Base-by-base conservation (phyloP, 1,284 basidiomycete species). In the Stygiomarasmius scandens region DNA sequence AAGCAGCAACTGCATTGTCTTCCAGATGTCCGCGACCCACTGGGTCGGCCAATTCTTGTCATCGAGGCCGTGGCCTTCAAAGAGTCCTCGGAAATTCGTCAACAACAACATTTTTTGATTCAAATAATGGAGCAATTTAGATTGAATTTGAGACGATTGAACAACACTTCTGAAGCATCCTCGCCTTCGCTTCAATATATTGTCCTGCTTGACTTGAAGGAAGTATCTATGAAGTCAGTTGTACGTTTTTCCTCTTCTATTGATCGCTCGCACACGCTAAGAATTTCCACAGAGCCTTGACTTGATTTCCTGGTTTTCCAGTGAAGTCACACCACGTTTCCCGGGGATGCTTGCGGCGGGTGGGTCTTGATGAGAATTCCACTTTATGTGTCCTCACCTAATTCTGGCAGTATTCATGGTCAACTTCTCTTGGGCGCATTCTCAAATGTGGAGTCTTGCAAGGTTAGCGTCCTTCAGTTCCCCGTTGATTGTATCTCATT, bases 381-480 rank as follows among this genome's bases (percentile, higher is more conserved):
- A 48, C 29, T 23, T 22, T 23, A 27, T 38, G 36, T 27, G 19
- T 20, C 16, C 38, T 44, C n/a, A n/a, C 32, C 10, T 29, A 32
- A 41, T 27, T 24, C 5, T 27, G 16, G 55, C 69, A 84, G 89
- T 89, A 25, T 90, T 91, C 66, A 74, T 94, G 51, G 75, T 93
- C 36, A 93, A 95, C 71, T 92, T 89, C 67, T 87, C 89, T 9
- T 95, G 92, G 92, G 74, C 87, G 16, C 89, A 94, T 70, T 81
- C 85, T 1, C 86, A 90, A 16, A 75, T 92, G 60, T 95, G 92
- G 92, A 83, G 74, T 38, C 69, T 95, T 49, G 77, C 85, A 59
- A 93, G 88, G 85, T 88, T 64, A 55, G 80, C 74, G 29, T 29
- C 46, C 54, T 54, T 51, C 36, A 23, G 19, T 45, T 59, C 32